Conservation (phyloP, 1,284 basidiomycete species). For the Pholiota adiposa region DNA sequence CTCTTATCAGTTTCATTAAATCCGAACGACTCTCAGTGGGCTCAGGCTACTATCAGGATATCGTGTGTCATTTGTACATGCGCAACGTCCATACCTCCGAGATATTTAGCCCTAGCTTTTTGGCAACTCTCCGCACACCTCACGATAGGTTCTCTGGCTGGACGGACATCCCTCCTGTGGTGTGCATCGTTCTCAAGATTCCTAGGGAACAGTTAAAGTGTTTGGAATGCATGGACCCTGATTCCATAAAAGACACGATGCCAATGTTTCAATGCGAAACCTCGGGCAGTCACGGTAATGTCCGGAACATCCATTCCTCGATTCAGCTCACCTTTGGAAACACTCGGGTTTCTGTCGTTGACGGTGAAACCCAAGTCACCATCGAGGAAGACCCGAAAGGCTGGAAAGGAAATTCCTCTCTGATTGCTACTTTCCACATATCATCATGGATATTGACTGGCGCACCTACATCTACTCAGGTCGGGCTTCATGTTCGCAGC, state of each 20-base stretch:
- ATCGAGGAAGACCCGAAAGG: conserved; percentile 40
- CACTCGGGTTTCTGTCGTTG: conserved; percentile 23
- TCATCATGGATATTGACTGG: conserved; percentile 38
- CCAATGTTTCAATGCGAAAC: conserved; percentile 41
- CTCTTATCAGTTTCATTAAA: conserved; percentile 31
- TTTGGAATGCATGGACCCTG: conserved; percentile 31
- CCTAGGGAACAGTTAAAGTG: conserved; percentile 33
- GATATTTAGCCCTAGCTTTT: conserved; percentile 5
- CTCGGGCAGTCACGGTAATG: neutral
- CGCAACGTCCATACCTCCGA: conserved; percentile 26
- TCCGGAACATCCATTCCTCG: conserved; percentile 39
- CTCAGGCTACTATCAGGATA: conserved; percentile 43
- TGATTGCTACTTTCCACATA: conserved; percentile 43
- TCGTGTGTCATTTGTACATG: conserved; percentile 43
- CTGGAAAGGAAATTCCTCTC: conserved; percentile 34
- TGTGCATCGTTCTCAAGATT: conserved; percentile 38
- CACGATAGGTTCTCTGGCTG: conserved; percentile 32
- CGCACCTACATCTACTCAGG: conserved; percentile 17
- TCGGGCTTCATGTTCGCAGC: conserved; percentile 35
- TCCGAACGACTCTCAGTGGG: conserved; percentile 36
- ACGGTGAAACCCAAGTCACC: conserved; percentile 23
- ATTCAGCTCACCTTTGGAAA: conserved; percentile 42
- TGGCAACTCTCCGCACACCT: conserved; percentile 2
- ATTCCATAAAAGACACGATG: conserved; percentile 25
- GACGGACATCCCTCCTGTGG: conserved; percentile 36